Conservation (phyloP, 768 basidiomycete genomes). For the Xerocomus brunneocitrinus region DNA sequence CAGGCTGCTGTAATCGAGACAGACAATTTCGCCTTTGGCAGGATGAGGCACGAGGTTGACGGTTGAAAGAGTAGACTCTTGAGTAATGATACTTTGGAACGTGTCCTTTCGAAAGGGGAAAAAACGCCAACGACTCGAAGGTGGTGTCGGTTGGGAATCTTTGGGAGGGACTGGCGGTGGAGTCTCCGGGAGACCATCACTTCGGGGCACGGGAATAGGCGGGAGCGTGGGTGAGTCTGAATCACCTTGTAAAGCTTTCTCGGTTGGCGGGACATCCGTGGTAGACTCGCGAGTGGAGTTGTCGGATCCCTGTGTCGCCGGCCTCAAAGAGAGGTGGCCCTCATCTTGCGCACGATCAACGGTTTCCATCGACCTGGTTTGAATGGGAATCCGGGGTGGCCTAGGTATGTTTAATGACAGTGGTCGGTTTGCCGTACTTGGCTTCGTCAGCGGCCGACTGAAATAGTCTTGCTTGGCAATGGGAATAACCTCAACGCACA, state of each 20-base stretch:
- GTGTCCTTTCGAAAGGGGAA: slow-evolving; percentile 44
- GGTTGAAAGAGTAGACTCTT: slow-evolving; percentile 20
- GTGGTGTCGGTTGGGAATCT: slow-evolving; percentile 22
- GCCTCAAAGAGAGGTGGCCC: slow-evolving; percentile 2
- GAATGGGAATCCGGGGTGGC: slow-evolving; percentile 14
- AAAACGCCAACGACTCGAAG: slow-evolving; percentile 45
- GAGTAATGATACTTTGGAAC: slow-evolving; percentile 25
- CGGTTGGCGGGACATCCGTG: slow-evolving; percentile 2
- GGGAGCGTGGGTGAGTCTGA: slow-evolving; percentile 14
- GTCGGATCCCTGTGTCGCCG: slow-evolving; percentile 9
- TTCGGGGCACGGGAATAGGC: slow-evolving; percentile 5
- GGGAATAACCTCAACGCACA: slow-evolving; percentile 19
- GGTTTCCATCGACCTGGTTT: slow-evolving; percentile 27
- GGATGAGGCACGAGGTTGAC: slow-evolving; percentile 28
- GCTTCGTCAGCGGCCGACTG: slow-evolving; percentile 14
- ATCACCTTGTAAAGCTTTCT: slow-evolving; percentile 4
- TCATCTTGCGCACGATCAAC: slow-evolving; percentile 13
- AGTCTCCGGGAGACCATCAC: slow-evolving; percentile 17
- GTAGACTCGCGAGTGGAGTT: slow-evolving; percentile 16
- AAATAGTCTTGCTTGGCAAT: slow-evolving; percentile 22
- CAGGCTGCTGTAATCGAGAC: slow-evolving; percentile 67
- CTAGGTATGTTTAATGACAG: slow-evolving; percentile 21
- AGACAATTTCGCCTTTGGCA: slow-evolving; percentile 65
- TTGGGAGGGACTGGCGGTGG: slow-evolving; percentile 30
- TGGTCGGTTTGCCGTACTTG: slow-evolving; percentile 11